A percentile compares a stretch with the other conserved stretches of the same genome.
Conservation (phyloP, 306 rosid species). For the Prunus persica region DNA sequence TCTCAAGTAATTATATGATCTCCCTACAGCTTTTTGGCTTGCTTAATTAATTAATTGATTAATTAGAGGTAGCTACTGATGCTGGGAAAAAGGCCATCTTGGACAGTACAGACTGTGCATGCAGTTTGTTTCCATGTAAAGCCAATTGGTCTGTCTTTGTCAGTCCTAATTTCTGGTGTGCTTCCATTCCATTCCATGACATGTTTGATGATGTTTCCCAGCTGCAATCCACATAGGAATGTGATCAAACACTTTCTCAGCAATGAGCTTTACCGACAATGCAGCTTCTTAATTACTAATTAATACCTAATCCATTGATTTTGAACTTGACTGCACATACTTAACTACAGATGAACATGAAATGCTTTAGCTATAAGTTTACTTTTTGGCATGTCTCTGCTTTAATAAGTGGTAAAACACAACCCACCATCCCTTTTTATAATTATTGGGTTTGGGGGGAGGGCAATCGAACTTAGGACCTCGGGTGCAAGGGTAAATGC, state of each 20-base stretch:
- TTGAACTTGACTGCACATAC: background rate
- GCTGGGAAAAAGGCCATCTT: constrained; percentile 1
- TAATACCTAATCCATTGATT: background rate
- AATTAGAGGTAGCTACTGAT: constrained; percentile 7
- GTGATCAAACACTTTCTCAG: constrained; percentile 15
- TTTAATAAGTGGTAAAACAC: background rate
- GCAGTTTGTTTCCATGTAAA: constrained; percentile 7
- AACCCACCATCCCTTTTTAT: constrained; percentile 2
- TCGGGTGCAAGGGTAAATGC: too few relatives aligned
- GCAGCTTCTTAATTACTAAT: background rate
- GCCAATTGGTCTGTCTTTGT: constrained; percentile 19
- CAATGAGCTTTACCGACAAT: constrained; percentile 15
- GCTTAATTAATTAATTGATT: background rate
- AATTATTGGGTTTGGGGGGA: too few relatives aligned
- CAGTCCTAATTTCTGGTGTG: constrained; percentile 26
- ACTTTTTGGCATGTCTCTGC: background rate
- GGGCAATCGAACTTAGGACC: too few relatives aligned
- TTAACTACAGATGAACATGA: background rate
- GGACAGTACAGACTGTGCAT: constrained; percentile 21
- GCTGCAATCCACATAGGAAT: constrained; percentile 36
- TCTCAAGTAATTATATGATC: background rate
- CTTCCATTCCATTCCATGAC: constrained; percentile 38
- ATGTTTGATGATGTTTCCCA: constrained; percentile 2
- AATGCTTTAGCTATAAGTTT: background rate
- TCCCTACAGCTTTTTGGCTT: background rate